Evolutionary conservation across 2,329 filamentous ascomycete genomes (phyloP).

Genomic region (Pseudopyricularia cyperi): DNA sequence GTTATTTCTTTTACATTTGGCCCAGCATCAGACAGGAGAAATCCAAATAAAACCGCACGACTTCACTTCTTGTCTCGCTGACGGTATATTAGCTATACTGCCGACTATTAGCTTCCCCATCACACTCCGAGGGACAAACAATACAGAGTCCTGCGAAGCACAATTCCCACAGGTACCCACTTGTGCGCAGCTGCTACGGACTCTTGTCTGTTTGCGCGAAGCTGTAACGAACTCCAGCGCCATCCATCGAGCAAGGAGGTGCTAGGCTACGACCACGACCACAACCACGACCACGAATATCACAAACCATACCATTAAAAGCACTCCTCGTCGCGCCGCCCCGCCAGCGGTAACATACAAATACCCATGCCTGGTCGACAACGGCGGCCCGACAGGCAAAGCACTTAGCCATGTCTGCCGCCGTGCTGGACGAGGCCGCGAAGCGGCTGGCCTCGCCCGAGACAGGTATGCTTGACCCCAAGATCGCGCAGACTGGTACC

Average conservation of each 20-base stretch:
- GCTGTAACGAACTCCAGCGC: neutral
- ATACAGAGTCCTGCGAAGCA: neutral
- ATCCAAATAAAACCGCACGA: neutral
- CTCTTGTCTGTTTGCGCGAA: neutral
- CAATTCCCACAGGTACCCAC: neutral
- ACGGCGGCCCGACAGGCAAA: constrained; percentile 1
- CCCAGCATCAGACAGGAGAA: neutral
- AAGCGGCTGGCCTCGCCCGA: constrained; percentile 44
- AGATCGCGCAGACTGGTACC: neutral
- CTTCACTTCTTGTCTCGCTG: neutral
- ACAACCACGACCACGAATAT: neutral
- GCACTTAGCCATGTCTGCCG: constrained; percentile 39
- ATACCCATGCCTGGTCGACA: neutral
- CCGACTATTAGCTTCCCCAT: neutral
- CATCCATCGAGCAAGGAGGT: neutral
- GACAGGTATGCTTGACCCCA: constrained; percentile 28
- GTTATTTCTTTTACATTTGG: constrained; percentile 9
- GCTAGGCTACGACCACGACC: neutral
- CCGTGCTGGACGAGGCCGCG: constrained; percentile 49
- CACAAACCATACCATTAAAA: neutral
- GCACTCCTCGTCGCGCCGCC: neutral
- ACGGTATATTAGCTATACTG: neutral
- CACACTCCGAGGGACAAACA: neutral
- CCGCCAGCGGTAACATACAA: neutral
- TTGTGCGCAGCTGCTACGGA: neutral